A percentile compares a stretch with the other conserved stretches of the same genome.
Evolutionary conservation across 148 eudicot genomes (phyloP).

Genomic region (Dianthus caryophyllus): DNA sequence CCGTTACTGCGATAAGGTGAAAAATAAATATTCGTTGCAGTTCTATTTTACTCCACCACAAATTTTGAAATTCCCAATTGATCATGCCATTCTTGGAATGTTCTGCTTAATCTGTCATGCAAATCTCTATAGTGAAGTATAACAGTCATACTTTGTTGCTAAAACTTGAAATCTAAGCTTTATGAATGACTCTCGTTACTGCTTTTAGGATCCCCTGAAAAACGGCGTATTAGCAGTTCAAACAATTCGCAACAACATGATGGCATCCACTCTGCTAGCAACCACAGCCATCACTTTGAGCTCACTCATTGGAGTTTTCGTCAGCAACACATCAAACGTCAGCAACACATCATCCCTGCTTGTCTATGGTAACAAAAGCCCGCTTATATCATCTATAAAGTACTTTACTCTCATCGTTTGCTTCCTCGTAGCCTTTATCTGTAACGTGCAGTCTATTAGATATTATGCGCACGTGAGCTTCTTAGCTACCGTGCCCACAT

Average conservation of each 20-base stretch:
- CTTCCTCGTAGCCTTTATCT: conserved; percentile 73
- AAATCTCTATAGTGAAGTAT: too few species aligned
- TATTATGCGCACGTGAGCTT: conserved; percentile 84
- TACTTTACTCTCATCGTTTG: conserved; percentile 62
- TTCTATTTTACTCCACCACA: too few species aligned
- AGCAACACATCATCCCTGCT: conserved; percentile 32
- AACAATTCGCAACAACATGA: conserved; percentile 42
- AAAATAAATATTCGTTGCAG: too few species aligned
- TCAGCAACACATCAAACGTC: conserved; percentile 49
- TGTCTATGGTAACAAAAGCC: conserved; percentile 45
- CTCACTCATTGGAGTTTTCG: conserved; percentile 65
- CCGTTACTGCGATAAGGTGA: too few species aligned
- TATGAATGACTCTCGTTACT: not conserved
- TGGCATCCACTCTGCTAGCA: conserved; percentile 83
- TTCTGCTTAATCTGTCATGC: too few species aligned
- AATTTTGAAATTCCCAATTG: too few species aligned
- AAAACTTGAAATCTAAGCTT: not conserved
- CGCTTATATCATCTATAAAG: conserved; percentile 47
- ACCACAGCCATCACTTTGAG: conserved; percentile 77
- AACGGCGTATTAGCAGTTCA: conserved; percentile 58
- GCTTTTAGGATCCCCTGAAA: conserved; percentile 47
- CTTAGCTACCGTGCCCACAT: conserved; percentile 55
- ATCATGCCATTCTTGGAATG: too few species aligned
- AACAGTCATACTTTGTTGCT: too few species aligned
- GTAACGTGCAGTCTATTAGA: conserved; percentile 67